phyloP scores from a whole-genome alignment of 2,329 filamentous ascomycete genomes.

The Thielaviopsis populi region DNA sequence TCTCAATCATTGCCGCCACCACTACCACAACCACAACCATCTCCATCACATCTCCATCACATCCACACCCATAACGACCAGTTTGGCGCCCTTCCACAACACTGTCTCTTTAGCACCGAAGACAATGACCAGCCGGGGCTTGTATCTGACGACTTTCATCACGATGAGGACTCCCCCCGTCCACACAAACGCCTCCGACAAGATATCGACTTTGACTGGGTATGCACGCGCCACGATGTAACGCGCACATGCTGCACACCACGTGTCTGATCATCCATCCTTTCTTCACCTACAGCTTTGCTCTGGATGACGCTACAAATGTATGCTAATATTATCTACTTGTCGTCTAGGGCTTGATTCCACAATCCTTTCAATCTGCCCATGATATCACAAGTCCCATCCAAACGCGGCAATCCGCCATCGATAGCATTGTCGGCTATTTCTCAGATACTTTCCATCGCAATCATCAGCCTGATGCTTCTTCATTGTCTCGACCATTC shows the following conservation, averaged over 20 bases:
- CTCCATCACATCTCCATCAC: not conserved
- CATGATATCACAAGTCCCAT: not conserved
- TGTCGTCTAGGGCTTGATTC: not conserved
- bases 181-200: slow-evolving; percentile 2
- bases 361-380: not conserved
- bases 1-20: not conserved
- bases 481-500: not conserved
- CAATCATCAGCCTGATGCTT: not conserved
- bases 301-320: not conserved
- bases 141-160: not conserved
- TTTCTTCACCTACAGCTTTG: not conserved
- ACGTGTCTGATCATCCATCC: not conserved
- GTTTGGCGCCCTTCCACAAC: not conserved
- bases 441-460: not conserved
- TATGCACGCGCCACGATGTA: not conserved
- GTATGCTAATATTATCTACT: not conserved
- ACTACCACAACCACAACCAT: not conserved
- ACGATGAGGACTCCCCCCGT: not conserved
- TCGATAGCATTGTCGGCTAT: not conserved
- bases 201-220: not conserved
- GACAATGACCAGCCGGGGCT: not conserved
- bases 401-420: not conserved
- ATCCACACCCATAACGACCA: not conserved
- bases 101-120: not conserved
- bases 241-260: not conserved